phyloP scores from a whole-genome alignment of 2,329 filamentous ascomycete genomes.

The Calycina herbarum region DNA sequence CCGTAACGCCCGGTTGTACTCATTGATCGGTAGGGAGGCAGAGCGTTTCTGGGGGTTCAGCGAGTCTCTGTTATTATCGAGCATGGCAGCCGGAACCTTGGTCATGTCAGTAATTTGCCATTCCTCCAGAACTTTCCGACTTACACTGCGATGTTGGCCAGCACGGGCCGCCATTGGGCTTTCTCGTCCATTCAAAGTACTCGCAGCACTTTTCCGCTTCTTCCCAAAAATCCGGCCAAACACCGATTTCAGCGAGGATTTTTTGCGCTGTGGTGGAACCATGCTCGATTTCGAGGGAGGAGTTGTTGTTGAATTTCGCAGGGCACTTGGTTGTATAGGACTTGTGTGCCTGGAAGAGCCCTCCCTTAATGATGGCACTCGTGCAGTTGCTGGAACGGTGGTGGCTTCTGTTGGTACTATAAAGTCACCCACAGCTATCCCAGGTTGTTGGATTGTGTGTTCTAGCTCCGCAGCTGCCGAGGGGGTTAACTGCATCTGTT shows the following conservation, averaged over 20 bases:
- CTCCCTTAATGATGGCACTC: slow-evolving; percentile 12
- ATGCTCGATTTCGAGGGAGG: slow-evolving; percentile 41
- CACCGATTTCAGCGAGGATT: slow-evolving; percentile 56
- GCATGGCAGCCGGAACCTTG: slow-evolving; percentile 44
- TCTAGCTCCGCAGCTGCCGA: slow-evolving; percentile 26
- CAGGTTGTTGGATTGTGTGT: slow-evolving; percentile 18
- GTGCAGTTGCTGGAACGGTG: slow-evolving; percentile 19
- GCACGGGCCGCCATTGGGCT: slow-evolving; percentile 15
- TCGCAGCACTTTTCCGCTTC: slow-evolving; percentile 48
- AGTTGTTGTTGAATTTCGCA: slow-evolving; percentile 52
- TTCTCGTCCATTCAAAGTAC: slow-evolving; percentile 19
- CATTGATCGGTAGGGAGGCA: slow-evolving; percentile 58
- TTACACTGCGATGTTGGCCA: slow-evolving; percentile 52
- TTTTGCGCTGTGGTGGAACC: slow-evolving; percentile 52
- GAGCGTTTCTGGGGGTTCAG: slow-evolving; percentile 52
- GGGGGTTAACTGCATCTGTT: slow-evolving; percentile 20
- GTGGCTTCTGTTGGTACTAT: slow-evolving; percentile 15
- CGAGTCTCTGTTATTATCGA: slow-evolving; percentile 36
- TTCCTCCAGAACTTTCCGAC: slow-evolving; percentile 31
- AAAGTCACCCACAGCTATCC: slow-evolving; percentile 19
- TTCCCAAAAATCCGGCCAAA: slow-evolving; percentile 60
- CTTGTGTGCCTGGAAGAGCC: slow-evolving; percentile 18
- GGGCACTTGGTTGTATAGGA: slow-evolving; percentile 34
- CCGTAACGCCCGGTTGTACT: slow-evolving; percentile 59
- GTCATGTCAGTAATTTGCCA: slow-evolving; percentile 15